These are phyloP conservation scores for Daedaleopsis sinensis DNA, from an alignment of 768 basidiomycete genomes.

Conservation along the genomic window DNA sequence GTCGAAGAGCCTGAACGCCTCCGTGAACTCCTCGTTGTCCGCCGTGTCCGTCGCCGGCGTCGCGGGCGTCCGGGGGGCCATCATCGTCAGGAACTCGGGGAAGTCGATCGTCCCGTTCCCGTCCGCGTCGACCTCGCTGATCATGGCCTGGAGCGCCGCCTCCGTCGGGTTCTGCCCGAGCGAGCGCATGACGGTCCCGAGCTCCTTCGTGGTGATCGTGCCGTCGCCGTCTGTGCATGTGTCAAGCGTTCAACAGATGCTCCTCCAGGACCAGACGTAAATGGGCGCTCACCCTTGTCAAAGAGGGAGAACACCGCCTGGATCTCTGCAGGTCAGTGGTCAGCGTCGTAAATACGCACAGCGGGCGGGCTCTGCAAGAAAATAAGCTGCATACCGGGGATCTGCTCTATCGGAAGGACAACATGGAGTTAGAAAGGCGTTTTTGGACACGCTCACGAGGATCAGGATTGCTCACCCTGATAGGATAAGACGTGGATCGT, in stretches of 20 bases:
- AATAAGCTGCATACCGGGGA: slow-evolving; percentile 64
- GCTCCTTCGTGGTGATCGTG: slow-evolving; percentile 88
- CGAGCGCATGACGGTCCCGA: slow-evolving; percentile 93
- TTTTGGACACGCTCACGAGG: slow-evolving; percentile 11
- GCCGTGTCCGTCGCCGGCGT: slow-evolving; percentile 79
- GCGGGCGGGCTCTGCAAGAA: background rate
- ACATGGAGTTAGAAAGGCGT: slow-evolving; percentile 17
- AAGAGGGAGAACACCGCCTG: slow-evolving; percentile 99
- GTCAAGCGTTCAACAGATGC: slow-evolving; percentile 5
- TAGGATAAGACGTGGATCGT: slow-evolving; percentile 14
- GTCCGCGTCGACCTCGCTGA: slow-evolving; percentile 92
- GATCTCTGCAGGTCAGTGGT: slow-evolving; percentile 63
- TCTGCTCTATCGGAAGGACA: slow-evolving; percentile 68
- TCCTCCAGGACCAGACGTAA: background rate
- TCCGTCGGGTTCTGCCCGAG: slow-evolving; percentile 93
- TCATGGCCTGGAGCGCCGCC: slow-evolving; percentile 92
- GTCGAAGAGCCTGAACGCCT: slow-evolving; percentile 97
- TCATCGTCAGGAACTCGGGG: slow-evolving; percentile 79
- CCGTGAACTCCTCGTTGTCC: slow-evolving; percentile 87
- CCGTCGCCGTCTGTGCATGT: slow-evolving; percentile 77
- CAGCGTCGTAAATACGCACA: slow-evolving; percentile 7
- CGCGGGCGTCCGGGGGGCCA: slow-evolving; percentile 84
- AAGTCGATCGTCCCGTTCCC: slow-evolving; percentile 89
- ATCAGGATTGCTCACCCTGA: slow-evolving; percentile 26
- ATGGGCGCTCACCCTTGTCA: slow-evolving; percentile 73